A percentile compares a stretch with the other conserved stretches of the same genome.
Conservation (phyloP, 495 filamentous ascomycete genomes). For the Physcia stellaris region DNA sequence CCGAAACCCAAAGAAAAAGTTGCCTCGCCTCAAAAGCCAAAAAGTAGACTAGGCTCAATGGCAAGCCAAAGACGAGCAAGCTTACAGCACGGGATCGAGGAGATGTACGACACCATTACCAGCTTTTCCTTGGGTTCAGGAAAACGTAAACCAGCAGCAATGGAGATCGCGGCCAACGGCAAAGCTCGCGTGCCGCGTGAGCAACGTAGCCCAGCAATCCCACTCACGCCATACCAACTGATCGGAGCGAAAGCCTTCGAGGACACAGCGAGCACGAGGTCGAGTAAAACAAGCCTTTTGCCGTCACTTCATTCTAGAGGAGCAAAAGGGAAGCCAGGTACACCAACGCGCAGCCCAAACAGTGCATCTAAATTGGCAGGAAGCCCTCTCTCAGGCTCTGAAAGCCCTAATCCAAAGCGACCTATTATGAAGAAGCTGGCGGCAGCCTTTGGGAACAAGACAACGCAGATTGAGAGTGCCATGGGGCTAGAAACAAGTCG, state of each 20-base stretch:
- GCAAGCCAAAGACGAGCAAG: conserved; percentile 7
- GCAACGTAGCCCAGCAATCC: conserved; percentile 17
- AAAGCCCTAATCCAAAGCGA: background rate
- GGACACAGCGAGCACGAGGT: conserved; percentile 22
- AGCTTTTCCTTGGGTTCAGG: conserved; percentile 17
- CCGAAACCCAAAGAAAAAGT: background rate
- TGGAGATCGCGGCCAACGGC: conserved; percentile 16
- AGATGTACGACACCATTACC: conserved; percentile 14
- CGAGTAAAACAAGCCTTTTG: conserved; percentile 14
- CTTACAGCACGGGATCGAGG: conserved; percentile 10
- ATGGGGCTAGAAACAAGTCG: conserved; percentile 9
- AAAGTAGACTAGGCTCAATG: conserved; percentile 4
- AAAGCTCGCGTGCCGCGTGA: conserved; percentile 2
- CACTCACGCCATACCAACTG: conserved; percentile 25
- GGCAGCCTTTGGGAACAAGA: conserved; percentile 21
- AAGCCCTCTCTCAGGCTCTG: background rate
- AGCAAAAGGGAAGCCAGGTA: no score
- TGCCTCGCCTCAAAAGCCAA: background rate
- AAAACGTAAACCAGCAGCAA: conserved; percentile 5
- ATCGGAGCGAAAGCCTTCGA: conserved; percentile 25
- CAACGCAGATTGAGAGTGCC: conserved; percentile 17
- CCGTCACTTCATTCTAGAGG: no score
- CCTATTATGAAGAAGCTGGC: conserved; percentile 14
- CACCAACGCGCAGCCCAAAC: background rate
- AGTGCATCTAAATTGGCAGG: background rate